A percentile compares a stretch with the other conserved stretches of the same genome.
Conservation (phyloP, 1,139 yeast genomes). For the Pichia sp. region DNA sequence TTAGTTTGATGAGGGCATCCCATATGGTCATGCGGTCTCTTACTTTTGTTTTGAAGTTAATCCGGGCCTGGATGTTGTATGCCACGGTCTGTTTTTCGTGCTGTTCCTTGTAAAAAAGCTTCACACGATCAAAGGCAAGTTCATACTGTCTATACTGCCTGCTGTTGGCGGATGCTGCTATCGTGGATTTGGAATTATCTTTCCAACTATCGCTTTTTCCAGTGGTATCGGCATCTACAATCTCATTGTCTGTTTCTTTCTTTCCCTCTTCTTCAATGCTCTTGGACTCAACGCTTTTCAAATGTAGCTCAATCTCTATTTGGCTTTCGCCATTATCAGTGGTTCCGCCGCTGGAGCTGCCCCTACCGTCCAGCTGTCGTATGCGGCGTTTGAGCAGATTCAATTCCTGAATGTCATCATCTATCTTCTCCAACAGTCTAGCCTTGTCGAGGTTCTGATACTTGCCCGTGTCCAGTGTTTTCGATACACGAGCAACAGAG, state of each 20-base stretch:
- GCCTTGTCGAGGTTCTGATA: conserved; percentile 30
- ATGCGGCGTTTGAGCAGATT: conserved; percentile 34
- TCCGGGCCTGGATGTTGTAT: conserved; percentile 65
- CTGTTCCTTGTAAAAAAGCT: conserved; percentile 63
- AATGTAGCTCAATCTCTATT: conserved; percentile 10
- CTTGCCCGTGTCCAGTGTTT: conserved; percentile 6
- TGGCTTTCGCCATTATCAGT: background rate
- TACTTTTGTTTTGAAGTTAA: conserved; percentile 61
- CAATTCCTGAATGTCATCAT: conserved; percentile 39
- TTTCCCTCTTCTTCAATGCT: background rate
- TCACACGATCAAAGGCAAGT: conserved; percentile 65
- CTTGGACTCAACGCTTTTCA: conserved; percentile 14
- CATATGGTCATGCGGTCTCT: conserved; percentile 67
- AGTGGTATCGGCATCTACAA: no score
- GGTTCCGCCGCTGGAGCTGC: background rate
- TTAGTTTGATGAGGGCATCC: conserved; percentile 65
- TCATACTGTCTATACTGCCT: conserved; percentile 61
- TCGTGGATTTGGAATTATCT: conserved; percentile 21
- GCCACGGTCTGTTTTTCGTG: conserved; percentile 71
- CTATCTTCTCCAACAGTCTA: conserved; percentile 35
- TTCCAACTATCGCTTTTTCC: conserved; percentile 23
- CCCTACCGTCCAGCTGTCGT: conserved; percentile 19
- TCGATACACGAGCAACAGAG: background rate
- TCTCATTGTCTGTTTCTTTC: background rate
- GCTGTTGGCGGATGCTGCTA: conserved; percentile 24